Conservation (phyloP, 257 asterid species). For the Agastache rugosa region DNA sequence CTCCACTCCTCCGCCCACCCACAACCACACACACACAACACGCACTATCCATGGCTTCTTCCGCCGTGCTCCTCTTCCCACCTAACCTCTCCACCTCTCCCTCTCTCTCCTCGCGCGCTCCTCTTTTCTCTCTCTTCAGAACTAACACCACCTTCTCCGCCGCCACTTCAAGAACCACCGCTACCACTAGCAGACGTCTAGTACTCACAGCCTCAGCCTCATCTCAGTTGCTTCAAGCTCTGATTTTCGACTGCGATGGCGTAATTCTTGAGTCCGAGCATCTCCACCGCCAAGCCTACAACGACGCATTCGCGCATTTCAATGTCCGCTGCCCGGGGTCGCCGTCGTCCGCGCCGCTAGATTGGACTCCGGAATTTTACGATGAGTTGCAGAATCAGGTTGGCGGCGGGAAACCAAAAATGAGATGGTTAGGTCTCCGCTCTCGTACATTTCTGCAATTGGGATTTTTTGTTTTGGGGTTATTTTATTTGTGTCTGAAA, state of each 20-base stretch:
- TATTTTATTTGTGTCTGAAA: background rate
- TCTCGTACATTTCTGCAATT: background rate
- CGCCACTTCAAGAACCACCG: slow-evolving; percentile 22
- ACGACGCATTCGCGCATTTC: slow-evolving; percentile 86
- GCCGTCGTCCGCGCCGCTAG: slow-evolving; percentile 53
- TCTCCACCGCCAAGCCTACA: slow-evolving; percentile 94
- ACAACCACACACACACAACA: slow-evolving; percentile 39
- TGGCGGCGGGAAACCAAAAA: slow-evolving; percentile 97
- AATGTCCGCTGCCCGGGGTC: slow-evolving; percentile 71
- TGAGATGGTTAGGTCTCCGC: slow-evolving; percentile 70
- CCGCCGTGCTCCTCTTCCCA: slow-evolving; percentile 55
- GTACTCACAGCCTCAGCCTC: slow-evolving; percentile 55
- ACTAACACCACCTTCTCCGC: slow-evolving; percentile 36
- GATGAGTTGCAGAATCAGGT: slow-evolving; percentile 81
- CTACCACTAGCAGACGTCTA: slow-evolving; percentile 38
- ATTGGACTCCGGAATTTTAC: slow-evolving; percentile 81
- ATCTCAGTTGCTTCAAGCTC: slow-evolving; percentile 67
- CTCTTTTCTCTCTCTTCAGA: slow-evolving; percentile 45
- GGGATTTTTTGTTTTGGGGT: background rate
- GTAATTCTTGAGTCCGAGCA: slow-evolving; percentile 93
- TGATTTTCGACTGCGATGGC: slow-evolving; percentile 92
- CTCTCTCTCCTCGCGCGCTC: slow-evolving; percentile 41
- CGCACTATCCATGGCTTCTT: slow-evolving; percentile 68
- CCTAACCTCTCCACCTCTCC: slow-evolving; percentile 46
- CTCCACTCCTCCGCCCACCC: background rate